Conservation (phyloP, 371 early-diverging fungal genomes). For the Lichtheimia corymbifera region DNA sequence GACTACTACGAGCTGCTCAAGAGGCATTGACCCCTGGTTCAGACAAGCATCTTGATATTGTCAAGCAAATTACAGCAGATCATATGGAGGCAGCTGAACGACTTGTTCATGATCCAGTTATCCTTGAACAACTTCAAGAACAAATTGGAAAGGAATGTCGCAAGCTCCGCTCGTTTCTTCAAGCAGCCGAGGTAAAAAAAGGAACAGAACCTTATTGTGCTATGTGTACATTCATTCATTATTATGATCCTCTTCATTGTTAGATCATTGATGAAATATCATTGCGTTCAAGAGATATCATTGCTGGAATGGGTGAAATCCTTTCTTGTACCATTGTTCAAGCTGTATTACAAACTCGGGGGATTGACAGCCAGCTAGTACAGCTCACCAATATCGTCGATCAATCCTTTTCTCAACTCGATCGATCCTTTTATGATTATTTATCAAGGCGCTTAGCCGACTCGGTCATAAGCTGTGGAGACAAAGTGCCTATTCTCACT, state of each 20-base stretch:
- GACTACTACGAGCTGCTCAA: conserved; percentile 69
- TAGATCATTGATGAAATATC: conserved; percentile 97
- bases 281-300: conserved; percentile 92
- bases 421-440: conserved; percentile 92
- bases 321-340: conserved; percentile 88
- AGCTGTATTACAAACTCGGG: conserved; percentile 75
- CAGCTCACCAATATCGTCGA: conserved; percentile 82
- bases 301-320: conserved; percentile 94
- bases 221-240: too few species aligned
- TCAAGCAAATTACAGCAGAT: conserved; percentile 80
- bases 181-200: conserved; percentile 82
- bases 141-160: conserved; percentile 77
- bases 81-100: conserved; percentile 78
- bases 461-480: conserved; percentile 60
- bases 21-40: conserved; percentile 68
- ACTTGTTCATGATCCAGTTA: conserved; percentile 52
- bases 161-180: conserved; percentile 79
- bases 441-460: conserved; percentile 67
- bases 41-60: conserved; percentile 68
- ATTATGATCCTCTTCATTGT: not conserved
- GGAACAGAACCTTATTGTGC: too few species aligned
- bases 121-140: conserved; percentile 50
- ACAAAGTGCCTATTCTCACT: conserved; percentile 85
- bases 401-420: conserved; percentile 69
- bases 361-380: conserved; percentile 82